Base-by-base conservation (phyloP, 2,329 filamentous ascomycete species). In the Colletotrichum karsti region DNA sequence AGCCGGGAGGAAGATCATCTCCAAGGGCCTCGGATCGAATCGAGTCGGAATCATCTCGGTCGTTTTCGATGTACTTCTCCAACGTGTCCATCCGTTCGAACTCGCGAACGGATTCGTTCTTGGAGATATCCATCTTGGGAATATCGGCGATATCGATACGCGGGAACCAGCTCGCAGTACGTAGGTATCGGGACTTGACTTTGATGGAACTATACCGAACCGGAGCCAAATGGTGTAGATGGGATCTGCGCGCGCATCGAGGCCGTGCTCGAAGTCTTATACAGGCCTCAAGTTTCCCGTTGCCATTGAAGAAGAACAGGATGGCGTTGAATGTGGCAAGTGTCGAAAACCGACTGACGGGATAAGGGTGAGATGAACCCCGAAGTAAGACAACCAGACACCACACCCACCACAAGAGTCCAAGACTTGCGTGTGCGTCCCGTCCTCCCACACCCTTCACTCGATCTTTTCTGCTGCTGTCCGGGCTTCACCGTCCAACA, bases 1-100 rank as follows among this genome's bases (percentile, higher is more conserved):
- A 80, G 3, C 78, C 79, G 12, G 77, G 72, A 2, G 78, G 78
- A 8, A 81, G 71, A 42, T 79, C 73, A 41, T 80, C 72, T 1
- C 78, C 78, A 2, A 77, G 71, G 7, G 78, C 78, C 30, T 75
- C 77, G 12, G 73, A 76, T 53, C 77, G 74, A 63, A 80, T 76
- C 7, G 79, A 81, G 5, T 74, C 71, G 6, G 74, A 70, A 67
- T 79, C 78, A 7, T 74, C 71, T 42, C 67, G 63, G 46, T 71
- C 54, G 24, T 51, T 44, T 13, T 73, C 71, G 13, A 51, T 60
- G 39, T 73, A 48, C 8, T 56, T 68, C 9, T 68, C 46, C 35
- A 42, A 7, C 22, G 37, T 53, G 26, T 56, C 53, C 20, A 33
- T 37, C 48, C 33, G 39, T 26, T 60, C 53, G 35, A 69, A 39